These are phyloP conservation scores for Beta vulgaris DNA, from an alignment of 148 eudicot genomes.

Conservation along the genomic window DNA sequence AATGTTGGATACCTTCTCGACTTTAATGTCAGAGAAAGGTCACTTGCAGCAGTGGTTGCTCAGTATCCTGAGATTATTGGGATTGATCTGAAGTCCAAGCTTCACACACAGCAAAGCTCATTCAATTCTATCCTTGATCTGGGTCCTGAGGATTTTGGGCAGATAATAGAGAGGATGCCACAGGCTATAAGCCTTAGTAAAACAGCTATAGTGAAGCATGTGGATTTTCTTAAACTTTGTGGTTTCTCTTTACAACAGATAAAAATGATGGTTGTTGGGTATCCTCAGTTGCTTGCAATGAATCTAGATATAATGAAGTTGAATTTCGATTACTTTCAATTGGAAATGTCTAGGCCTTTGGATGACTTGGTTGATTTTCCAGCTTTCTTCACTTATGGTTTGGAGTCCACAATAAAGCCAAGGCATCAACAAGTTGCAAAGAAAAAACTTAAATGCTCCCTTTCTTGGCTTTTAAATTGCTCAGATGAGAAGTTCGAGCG, in stretches of 20 bases:
- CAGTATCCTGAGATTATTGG: slow-evolving; percentile 96
- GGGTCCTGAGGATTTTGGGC: slow-evolving; percentile 64
- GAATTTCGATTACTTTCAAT: slow-evolving; percentile 68
- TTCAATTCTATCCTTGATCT: slow-evolving; percentile 50
- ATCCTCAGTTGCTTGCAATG: slow-evolving; percentile 89
- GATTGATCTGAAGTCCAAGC: slow-evolving; percentile 60
- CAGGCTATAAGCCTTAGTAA: slow-evolving; percentile 67
- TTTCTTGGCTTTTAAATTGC: slow-evolving; percentile 91
- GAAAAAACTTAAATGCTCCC: slow-evolving; percentile 77
- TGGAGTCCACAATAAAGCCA: slow-evolving; percentile 88
- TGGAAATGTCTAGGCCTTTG: slow-evolving; percentile 66
- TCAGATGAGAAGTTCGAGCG: slow-evolving; percentile 82
- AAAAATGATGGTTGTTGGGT: slow-evolving; percentile 75
- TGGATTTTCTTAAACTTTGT: slow-evolving; percentile 69
- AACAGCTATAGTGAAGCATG: slow-evolving; percentile 61
- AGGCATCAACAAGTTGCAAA: slow-evolving; percentile 61
- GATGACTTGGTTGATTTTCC: slow-evolving; percentile 85
- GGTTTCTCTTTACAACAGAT: slow-evolving; percentile 60
- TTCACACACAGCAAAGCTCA: slow-evolving; percentile 43
- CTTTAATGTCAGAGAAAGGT: slow-evolving; percentile 55
- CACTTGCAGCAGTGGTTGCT: slow-evolving; percentile 72
- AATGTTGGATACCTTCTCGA: slow-evolving; percentile 63
- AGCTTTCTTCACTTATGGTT: slow-evolving; percentile 86
- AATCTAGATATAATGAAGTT: slow-evolving; percentile 84
- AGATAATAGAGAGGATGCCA: slow-evolving; percentile 87